These are phyloP conservation scores for Neofusicoccum ribis DNA, from an alignment of 2,329 filamentous ascomycete genomes.

Conservation along the genomic window DNA sequence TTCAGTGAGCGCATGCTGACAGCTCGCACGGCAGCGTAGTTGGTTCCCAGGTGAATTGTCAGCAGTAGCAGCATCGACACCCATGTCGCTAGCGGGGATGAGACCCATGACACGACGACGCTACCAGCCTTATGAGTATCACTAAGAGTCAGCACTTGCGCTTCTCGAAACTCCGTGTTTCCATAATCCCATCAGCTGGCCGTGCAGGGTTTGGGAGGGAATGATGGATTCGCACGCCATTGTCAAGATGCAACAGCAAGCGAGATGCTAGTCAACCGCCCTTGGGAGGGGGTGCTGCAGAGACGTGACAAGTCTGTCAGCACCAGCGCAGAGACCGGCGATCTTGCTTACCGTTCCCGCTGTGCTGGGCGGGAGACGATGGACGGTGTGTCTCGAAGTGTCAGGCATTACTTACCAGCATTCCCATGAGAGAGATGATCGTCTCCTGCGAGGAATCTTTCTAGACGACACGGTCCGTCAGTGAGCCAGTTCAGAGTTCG, in stretches of 20 bases:
- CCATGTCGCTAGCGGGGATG: slow-evolving; percentile 72
- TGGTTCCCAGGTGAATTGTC: slow-evolving; percentile 75
- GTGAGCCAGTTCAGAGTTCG: neutral
- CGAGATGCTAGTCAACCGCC: neutral
- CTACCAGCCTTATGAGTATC: slow-evolving; percentile 61
- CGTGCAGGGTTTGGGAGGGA: neutral
- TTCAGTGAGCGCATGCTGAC: slow-evolving; percentile 85
- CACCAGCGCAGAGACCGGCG: neutral
- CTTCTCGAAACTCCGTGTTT: slow-evolving; percentile 12
- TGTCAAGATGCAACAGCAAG: neutral
- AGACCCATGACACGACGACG: slow-evolving; percentile 74
- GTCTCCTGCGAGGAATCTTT: slow-evolving; percentile 96
- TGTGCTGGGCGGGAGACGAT: neutral
- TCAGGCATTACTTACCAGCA: slow-evolving; percentile 59
- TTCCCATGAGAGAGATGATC: slow-evolving; percentile 82
- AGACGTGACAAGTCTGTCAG: neutral
- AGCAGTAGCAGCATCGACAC: slow-evolving; percentile 70
- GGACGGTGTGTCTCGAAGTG: neutral
- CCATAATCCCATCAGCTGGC: slow-evolving; percentile 10
- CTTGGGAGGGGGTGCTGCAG: neutral
- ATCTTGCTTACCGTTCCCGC: neutral
- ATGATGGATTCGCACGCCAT: neutral
- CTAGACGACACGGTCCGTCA: slow-evolving; percentile 31
- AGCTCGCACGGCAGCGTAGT: slow-evolving; percentile 80
- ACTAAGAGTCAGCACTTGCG: slow-evolving; percentile 14